These are phyloP conservation scores for Alternaria sp. DNA, from an alignment of 2,329 filamentous ascomycete genomes.

Conservation along the genomic window DNA sequence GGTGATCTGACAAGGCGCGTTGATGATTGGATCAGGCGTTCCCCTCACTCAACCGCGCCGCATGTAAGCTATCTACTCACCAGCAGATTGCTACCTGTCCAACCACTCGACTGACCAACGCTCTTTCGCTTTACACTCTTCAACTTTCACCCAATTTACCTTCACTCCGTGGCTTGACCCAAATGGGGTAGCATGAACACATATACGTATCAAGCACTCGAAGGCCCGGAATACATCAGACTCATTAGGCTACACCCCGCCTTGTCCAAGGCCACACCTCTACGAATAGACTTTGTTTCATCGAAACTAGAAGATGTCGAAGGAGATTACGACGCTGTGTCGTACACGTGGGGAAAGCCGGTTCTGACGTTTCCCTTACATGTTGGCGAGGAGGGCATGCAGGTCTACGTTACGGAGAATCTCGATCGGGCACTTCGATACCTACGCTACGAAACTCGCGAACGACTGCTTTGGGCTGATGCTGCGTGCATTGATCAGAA, in stretches of 20 bases:
- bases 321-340: slow-evolving; percentile 18
- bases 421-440: slow-evolving; percentile 15
- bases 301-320: neutral
- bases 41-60: too few species aligned
- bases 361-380: neutral
- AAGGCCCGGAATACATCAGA: neutral
- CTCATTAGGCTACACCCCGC: neutral
- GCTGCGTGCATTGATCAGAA: slow-evolving; percentile 29
- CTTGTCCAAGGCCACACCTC: neutral
- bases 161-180: neutral
- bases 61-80: too few species aligned
- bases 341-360: slow-evolving; percentile 20
- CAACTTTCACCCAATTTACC: too few species aligned
- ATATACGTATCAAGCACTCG: neutral
- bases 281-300: accelerated
- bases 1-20: too few species aligned
- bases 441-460: neutral
- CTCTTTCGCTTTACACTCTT: too few species aligned
- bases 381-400: neutral
- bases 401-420: slow-evolving; percentile 2
- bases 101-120: too few species aligned
- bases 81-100: too few species aligned
- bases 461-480: slow-evolving; percentile 23
- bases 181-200: too few species aligned
- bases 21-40: too few species aligned